Evolutionary conservation across 2,329 filamentous ascomycete genomes (phyloP).

Genomic region (Colletotrichum sublineola): DNA sequence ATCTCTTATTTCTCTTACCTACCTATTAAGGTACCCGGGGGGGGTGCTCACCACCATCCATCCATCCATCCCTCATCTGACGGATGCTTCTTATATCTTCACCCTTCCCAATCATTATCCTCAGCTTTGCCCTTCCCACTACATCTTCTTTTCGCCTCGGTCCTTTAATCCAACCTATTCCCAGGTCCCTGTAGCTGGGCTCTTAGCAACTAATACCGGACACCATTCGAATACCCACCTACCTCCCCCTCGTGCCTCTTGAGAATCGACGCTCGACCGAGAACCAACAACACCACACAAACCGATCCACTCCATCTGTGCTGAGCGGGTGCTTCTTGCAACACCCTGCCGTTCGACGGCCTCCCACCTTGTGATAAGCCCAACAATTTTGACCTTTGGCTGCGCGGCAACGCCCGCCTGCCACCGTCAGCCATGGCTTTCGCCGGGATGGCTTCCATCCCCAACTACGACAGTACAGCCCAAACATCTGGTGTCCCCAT

Average conservation of each 20-base stretch:
- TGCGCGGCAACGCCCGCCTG: background rate
- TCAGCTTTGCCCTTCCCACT: background rate
- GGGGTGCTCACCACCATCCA: background rate
- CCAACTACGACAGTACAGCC: conserved; percentile 64
- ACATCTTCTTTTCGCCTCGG: conserved; percentile 24
- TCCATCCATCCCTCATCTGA: conserved; percentile 1
- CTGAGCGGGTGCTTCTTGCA: conserved; percentile 25
- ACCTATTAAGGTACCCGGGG: no score
- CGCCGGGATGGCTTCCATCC: conserved; percentile 54
- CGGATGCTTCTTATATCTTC: conserved; percentile 20
- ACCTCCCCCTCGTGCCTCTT: background rate
- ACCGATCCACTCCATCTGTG: background rate
- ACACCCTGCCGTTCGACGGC: conserved; percentile 12
- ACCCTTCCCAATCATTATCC: conserved; percentile 10
- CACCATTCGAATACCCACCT: background rate
- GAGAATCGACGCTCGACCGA: conserved; percentile 4
- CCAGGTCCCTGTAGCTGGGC: background rate
- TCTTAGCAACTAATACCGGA: conserved; percentile 32
- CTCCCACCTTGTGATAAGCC: conserved; percentile 18
- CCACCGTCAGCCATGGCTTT: conserved; percentile 55
- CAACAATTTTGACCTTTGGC: background rate
- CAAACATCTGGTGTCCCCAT: conserved; percentile 57
- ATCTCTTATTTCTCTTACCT: conserved; percentile 20
- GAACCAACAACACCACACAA: background rate
- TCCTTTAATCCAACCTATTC: conserved; percentile 13